Conservation (phyloP, 768 basidiomycete species). For the Lentinula aciculospora region DNA sequence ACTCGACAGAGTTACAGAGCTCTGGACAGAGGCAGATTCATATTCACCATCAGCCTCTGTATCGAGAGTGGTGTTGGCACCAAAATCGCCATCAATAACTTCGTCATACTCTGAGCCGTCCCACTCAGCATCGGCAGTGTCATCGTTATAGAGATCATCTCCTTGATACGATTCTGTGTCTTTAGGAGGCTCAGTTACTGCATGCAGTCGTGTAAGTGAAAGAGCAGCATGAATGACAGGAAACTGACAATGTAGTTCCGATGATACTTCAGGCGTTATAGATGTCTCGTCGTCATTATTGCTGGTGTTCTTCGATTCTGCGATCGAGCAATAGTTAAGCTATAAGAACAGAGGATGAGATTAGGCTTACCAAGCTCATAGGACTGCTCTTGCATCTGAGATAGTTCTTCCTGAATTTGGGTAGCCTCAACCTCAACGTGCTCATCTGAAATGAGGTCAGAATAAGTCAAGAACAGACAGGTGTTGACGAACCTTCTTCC, state of each 20-base stretch:
- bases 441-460: background rate
- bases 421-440: background rate
- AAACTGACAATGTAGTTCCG: background rate
- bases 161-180: background rate
- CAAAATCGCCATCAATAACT: background rate
- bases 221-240: background rate
- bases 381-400: background rate
- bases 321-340: background rate
- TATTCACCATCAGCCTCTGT: conserved; percentile 21
- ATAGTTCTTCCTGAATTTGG: background rate
- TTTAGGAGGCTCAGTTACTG: background rate
- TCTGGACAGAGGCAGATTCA: conserved; percentile 44
- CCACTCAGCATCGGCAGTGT: conserved; percentile 1
- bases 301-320: background rate
- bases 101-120: conserved; percentile 6
- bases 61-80: conserved; percentile 6
- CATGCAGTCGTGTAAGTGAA: background rate
- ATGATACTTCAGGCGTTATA: background rate
- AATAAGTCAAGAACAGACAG: background rate
- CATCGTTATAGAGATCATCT: conserved; percentile 5
- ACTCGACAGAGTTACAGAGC: conserved; percentile 52
- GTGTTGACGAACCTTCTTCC: background rate
- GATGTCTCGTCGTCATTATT: background rate
- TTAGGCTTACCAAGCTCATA: background rate
- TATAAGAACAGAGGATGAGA: background rate